Conservation (phyloP, 129 eudicot genomes). For the sunflower (Helianthus annuus) region DNA sequence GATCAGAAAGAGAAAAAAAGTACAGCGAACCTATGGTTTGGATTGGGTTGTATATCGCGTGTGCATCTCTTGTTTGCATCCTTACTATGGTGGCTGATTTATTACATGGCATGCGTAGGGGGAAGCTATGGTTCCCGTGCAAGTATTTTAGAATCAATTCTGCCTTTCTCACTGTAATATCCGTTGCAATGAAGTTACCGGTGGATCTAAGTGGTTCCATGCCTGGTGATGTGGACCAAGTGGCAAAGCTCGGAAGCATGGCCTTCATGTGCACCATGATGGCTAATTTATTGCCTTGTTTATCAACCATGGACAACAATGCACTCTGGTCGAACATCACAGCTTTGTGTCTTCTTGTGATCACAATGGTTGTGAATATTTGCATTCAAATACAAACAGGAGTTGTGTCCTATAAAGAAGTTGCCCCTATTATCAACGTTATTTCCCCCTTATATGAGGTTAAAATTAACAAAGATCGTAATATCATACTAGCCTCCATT, state of each 20-base stretch:
- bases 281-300: constrained; percentile 4
- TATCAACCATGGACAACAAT: no score
- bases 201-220: constrained; percentile 4
- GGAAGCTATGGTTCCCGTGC: constrained; percentile 7
- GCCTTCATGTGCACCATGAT: neutral
- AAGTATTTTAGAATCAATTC: neutral
- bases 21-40: neutral
- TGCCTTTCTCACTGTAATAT: neutral
- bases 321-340: no score
- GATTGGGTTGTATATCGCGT: constrained; percentile 10
- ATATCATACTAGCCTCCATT: no score
- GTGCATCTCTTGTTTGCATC: neutral
- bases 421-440: no score
- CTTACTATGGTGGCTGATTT: constrained; percentile 10
- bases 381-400: no score
- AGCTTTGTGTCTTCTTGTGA: no score
- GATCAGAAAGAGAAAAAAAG: neutral
- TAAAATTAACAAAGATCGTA: no score
- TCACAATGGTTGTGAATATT: no score
- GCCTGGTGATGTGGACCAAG: neutral
- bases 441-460: no score
- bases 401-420: neutral
- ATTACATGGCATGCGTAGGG: neutral
- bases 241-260: no score
- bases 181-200: constrained; percentile 9